Base-by-base conservation (phyloP, 352 stramenopile genomes). In the Phytophthora constricta region DNA sequence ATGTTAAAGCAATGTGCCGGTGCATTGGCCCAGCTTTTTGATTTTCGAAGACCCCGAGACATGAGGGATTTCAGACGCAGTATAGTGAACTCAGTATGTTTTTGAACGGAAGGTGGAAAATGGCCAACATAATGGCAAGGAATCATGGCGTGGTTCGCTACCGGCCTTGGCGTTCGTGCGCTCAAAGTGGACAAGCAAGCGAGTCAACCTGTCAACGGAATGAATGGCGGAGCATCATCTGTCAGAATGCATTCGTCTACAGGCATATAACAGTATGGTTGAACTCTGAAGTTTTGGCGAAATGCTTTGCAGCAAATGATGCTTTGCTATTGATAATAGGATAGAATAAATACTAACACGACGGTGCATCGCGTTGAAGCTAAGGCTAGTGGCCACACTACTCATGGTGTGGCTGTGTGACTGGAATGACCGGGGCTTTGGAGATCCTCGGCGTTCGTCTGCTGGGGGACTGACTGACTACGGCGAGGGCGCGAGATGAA, bases 341-440 rank as follows among this genome's bases (percentile, higher is more conserved):
- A 37, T 58, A 47, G 41, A 58, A 72, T 67, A 72, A 67, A 67
- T 72, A 68, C 56, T 70, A 45, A 39, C 51, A 56, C 27, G 48
- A 19, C 16, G 22, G 10, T 46, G 43, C 50, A 42, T 71, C 49
- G 56, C 48, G 43, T 66, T 65, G 39, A 66, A 71, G 49, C 43
- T 53, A 56, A 65, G 41, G 62, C 62, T 64, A 47, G 41, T 45
- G 53, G 42, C 37, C 49, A 37, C 53, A 47, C 37, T 58, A 62
- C 14, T 46, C 47, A 20, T 25, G 33, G 26, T 19, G 20, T 42
- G 33, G 34, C 10, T 42, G 23, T 19, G 46, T 27, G 8, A 27
- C n/a, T 60, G 20, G n/a, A n/a, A n/a, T n/a, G 53, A 51, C 62
- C 39, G 22, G 27, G 49, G 59, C 25, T 47, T 48, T 58, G 49